phyloP scores from a whole-genome alignment of 768 basidiomycete genomes.

The Mycena pura region DNA sequence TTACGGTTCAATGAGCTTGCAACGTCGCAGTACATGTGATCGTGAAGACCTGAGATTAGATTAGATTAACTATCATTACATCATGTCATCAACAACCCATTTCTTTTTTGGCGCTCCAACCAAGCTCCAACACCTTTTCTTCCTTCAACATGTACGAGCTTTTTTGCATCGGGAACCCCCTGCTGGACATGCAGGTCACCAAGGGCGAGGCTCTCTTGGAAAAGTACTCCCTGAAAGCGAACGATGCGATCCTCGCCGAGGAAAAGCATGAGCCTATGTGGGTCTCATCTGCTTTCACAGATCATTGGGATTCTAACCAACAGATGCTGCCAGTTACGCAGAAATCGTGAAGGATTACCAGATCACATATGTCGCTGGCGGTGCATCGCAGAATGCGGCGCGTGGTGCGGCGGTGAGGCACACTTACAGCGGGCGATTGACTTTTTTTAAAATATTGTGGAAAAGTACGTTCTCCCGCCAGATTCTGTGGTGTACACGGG shows the following conservation, averaged over 20 bases:
- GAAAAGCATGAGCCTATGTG: conserved; percentile 90
- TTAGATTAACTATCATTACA: too few relatives aligned
- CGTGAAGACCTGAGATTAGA: neutral
- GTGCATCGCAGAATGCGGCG: conserved; percentile 96
- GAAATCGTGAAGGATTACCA: conserved; percentile 79
- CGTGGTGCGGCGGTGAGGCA: conserved; percentile 95
- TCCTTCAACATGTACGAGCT: conserved; percentile 49
- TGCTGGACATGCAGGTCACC: conserved; percentile 94
- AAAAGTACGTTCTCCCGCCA: conserved; percentile 88
- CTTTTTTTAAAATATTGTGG: neutral
- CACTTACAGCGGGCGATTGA: too few relatives aligned
- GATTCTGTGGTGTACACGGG: conserved; percentile 93
- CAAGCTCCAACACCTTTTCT: too few relatives aligned
- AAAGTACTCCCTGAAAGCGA: conserved; percentile 90
- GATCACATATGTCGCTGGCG: conserved; percentile 93
- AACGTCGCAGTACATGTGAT: too few relatives aligned
- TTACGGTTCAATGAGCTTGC: conserved; percentile 44
- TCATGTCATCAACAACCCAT: too few relatives aligned
- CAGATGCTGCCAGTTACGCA: conserved; percentile 72
- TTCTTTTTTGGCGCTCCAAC: too few relatives aligned
- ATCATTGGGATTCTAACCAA: neutral
- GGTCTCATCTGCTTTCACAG: conserved; percentile 30
- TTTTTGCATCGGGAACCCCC: conserved; percentile 94
- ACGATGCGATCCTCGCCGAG: conserved; percentile 95
- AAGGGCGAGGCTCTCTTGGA: conserved; percentile 83